Conservation (phyloP, 2,329 filamentous ascomycete genomes). For the Atkinsonella texensis region DNA sequence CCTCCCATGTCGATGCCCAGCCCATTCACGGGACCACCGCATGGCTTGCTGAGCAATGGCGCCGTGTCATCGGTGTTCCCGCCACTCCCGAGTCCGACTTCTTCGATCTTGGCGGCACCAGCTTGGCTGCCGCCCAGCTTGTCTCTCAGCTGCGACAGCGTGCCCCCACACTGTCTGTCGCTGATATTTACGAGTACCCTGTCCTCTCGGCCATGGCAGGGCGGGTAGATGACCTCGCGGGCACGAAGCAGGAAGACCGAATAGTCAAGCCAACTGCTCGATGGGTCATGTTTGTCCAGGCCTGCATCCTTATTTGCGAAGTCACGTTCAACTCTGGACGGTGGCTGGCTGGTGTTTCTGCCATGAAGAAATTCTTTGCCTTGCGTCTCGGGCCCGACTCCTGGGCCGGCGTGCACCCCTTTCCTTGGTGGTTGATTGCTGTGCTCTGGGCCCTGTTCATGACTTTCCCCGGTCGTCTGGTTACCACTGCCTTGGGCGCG, state of each 20-base stretch:
- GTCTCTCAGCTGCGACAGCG: slow-evolving; percentile 11
- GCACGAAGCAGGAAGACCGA: slow-evolving; percentile 6
- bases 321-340: slow-evolving; percentile 8
- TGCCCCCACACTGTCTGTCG: slow-evolving; percentile 11
- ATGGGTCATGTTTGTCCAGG: slow-evolving; percentile 10
- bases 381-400: neutral
- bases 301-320: slow-evolving; percentile 6
- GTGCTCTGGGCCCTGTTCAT: slow-evolving; percentile 8
- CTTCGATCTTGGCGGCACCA: slow-evolving; percentile 13
- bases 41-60: slow-evolving; percentile 12
- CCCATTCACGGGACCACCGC: slow-evolving; percentile 8
- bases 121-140: slow-evolving; percentile 13
- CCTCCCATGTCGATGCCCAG: slow-evolving; percentile 3
- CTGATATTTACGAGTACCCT: slow-evolving; percentile 12
- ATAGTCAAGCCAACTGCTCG: slow-evolving; percentile 11
- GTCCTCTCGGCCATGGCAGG: slow-evolving; percentile 8
- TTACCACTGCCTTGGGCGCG: slow-evolving; percentile 6
- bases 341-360: slow-evolving; percentile 6
- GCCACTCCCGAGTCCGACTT: slow-evolving; percentile 8
- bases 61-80: slow-evolving; percentile 10
- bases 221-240: slow-evolving; percentile 9
- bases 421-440: slow-evolving; percentile 9
- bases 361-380: slow-evolving; percentile 9
- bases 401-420: slow-evolving; percentile 7
- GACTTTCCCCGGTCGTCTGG: slow-evolving; percentile 9